Base-by-base conservation (phyloP, 208 protist species). In the Leishmania braziliensis region DNA sequence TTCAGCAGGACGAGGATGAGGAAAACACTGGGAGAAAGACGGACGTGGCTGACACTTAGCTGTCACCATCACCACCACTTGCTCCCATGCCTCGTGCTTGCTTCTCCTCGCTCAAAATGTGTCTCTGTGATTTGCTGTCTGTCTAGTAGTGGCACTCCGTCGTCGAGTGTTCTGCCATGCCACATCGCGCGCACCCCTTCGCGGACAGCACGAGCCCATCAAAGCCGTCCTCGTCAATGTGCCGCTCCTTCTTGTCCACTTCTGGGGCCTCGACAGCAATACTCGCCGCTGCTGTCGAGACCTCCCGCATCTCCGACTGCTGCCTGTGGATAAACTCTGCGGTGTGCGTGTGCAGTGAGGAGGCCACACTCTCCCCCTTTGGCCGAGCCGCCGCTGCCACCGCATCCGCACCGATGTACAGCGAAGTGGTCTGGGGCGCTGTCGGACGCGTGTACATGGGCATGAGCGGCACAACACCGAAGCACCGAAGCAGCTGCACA, bases 131-230 rank as follows among this genome's bases (percentile, higher is more conserved):
- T 29, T 12, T 6, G 54, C 29, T 48, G 8, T 10, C 68, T 29
- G 23, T 23, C 88, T 68, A 92, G 58, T 91, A 86, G 9, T 77
- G 86, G 56, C 92, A 96, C 70, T 87, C 77, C 58, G 75, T 86
- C 58, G 84, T 78, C 4, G 81, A 50, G 80, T 96, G 92, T 0
- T 87, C 90, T 0, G 89, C 77, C 66, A 93, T 86, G 50, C 92
- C 92, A 78, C 92, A 96, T 63, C 81, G 81, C 63, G 73, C 84
- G 77, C 92, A 96, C 16, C 89, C 92, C 75, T 82, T 78, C 9
- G 63, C 39, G 8, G 60, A n/a, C 14, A 81, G 18, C 14, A 75
- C 72, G 0, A 81, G 26, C 0, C 71, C 73, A 66, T 75, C 83
- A 2, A 46, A 39, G 18, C 51, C 53, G 26, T 77, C 78, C 3